A percentile compares a stretch with the other conserved stretches of the same genome.
Evolutionary conservation across 2,329 filamentous ascomycete species (phyloP).

Genomic region (Botrytis aclada): DNA sequence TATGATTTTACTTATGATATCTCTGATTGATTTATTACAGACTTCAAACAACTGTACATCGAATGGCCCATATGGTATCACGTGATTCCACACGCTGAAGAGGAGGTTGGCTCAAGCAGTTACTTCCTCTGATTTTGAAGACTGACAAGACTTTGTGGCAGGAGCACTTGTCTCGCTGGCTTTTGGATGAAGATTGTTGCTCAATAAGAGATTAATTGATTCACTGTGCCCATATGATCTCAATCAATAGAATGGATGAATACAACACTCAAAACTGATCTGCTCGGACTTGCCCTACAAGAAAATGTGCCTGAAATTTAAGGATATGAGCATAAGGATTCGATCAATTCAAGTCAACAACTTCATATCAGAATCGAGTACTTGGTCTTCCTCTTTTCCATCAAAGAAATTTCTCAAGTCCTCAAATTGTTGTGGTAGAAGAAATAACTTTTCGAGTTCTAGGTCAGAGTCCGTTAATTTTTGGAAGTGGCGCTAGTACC

Average conservation of each 20-base stretch:
- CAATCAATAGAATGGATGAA: background rate
- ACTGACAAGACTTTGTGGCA: background rate
- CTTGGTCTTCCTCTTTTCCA: background rate
- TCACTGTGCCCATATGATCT: background rate
- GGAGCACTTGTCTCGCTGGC: background rate
- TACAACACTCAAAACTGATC: background rate
- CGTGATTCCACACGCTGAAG: background rate
- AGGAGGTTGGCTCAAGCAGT: background rate
- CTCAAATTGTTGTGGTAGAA: background rate
- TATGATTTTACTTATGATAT: background rate
- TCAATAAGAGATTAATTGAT: background rate
- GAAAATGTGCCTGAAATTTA: constrained; percentile 9
- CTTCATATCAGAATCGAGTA: background rate
- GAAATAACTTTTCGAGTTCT: background rate
- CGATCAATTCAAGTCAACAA: background rate
- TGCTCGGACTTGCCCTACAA: constrained; percentile 10
- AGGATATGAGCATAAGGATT: background rate
- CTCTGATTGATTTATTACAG: background rate
- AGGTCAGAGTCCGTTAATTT: constrained; percentile 7
- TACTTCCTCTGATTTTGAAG: background rate
- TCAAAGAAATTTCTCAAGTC: background rate
- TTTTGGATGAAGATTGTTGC: background rate
- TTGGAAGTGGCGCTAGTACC: constrained; percentile 14
- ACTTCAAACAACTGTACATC: background rate
- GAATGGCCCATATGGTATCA: background rate